Evolutionary conservation across 495 filamentous ascomycete genomes (phyloP).

Genomic region (Rusavskia elegans): DNA sequence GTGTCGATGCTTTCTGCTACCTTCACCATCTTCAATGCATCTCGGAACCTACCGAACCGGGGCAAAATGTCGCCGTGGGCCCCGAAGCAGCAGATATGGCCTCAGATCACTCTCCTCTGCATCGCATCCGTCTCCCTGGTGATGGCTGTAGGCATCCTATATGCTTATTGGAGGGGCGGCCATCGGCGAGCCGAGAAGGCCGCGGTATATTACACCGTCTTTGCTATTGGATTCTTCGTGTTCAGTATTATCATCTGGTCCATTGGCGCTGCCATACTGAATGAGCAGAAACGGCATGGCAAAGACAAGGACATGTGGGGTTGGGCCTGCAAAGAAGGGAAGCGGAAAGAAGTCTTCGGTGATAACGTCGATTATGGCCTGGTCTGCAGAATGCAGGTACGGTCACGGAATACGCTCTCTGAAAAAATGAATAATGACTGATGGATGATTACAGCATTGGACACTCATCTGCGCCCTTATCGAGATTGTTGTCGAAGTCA

Average conservation of each 20-base stretch:
- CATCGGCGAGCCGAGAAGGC: slow-evolving; percentile 82
- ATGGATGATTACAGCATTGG: slow-evolving; percentile 52
- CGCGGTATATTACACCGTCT: slow-evolving; percentile 82
- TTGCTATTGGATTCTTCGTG: slow-evolving; percentile 83
- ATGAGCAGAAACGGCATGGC: slow-evolving; percentile 55
- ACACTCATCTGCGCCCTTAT: slow-evolving; percentile 91
- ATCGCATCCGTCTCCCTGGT: slow-evolving; percentile 67
- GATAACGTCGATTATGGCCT: slow-evolving; percentile 74
- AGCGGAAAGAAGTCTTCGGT: slow-evolving; percentile 53
- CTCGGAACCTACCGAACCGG: slow-evolving; percentile 51
- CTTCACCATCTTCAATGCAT: slow-evolving; percentile 79
- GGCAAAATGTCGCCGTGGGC: slow-evolving; percentile 79
- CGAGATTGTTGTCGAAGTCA: slow-evolving; percentile 81
- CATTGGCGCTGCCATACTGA: slow-evolving; percentile 68
- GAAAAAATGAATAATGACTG: no score
- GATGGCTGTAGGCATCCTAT: slow-evolving; percentile 66
- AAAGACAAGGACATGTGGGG: slow-evolving; percentile 85
- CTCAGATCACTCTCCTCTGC: slow-evolving; percentile 65
- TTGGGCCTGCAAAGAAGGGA: slow-evolving; percentile 87
- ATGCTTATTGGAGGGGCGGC: slow-evolving; percentile 76
- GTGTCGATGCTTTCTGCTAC: slow-evolving; percentile 72
- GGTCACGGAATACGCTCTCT: slow-evolving; percentile 9
- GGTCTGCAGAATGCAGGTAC: slow-evolving; percentile 86
- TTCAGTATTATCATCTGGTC: slow-evolving; percentile 92
- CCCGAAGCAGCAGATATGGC: slow-evolving; percentile 62